These are phyloP conservation scores for Aspergillus udagawae DNA, from an alignment of 2,329 filamentous ascomycete genomes.

Conservation along the genomic window DNA sequence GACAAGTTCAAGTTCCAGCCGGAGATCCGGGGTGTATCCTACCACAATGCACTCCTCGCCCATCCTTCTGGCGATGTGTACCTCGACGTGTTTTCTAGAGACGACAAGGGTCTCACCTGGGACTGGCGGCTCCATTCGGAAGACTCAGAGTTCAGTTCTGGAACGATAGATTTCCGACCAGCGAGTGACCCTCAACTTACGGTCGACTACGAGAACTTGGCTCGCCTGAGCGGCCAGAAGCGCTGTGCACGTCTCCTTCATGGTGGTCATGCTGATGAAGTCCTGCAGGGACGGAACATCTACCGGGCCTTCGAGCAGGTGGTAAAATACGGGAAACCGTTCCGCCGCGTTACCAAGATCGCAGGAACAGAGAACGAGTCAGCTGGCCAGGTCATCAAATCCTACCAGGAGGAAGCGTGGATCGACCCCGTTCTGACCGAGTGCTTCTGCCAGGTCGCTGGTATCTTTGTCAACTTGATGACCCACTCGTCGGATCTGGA, in stretches of 20 bases:
- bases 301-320: conserved; percentile 17
- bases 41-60: conserved; percentile 29
- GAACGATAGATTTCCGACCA: conserved; percentile 11
- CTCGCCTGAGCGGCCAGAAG: conserved; percentile 29
- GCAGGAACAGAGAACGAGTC: conserved; percentile 16
- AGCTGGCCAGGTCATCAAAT: conserved; percentile 18
- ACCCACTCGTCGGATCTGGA: conserved; percentile 9
- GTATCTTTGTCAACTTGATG: conserved; percentile 35
- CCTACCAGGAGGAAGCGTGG: conserved; percentile 14
- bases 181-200: conserved; percentile 14
- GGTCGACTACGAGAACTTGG: conserved; percentile 24
- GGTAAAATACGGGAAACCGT: conserved; percentile 14
- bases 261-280: conserved; percentile 9
- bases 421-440: conserved; percentile 23
- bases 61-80: conserved; percentile 23
- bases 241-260: conserved; percentile 15
- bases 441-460: conserved; percentile 29
- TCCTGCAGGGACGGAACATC: conserved; percentile 16
- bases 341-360: conserved; percentile 15
- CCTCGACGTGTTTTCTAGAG: conserved; percentile 22
- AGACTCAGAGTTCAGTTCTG: not conserved
- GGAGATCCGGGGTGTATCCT: conserved; percentile 24
- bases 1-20: conserved; percentile 16
- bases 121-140: conserved; percentile 17
- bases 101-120: conserved; percentile 15